Conservation (phyloP, 306 rosid species). For the Abrus precatorius region DNA sequence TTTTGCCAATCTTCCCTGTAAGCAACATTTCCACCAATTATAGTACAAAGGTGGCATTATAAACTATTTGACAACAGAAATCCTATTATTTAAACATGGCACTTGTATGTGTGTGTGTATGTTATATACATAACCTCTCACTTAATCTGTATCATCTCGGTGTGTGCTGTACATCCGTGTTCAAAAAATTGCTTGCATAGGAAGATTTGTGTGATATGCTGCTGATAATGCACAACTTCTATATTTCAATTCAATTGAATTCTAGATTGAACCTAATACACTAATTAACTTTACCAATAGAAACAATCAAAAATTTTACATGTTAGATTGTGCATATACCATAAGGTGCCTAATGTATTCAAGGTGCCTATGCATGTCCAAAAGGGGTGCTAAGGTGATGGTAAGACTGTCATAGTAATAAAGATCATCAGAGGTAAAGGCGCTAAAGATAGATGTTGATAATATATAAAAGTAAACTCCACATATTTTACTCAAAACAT, state of each 20-base stretch:
- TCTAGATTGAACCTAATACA: slow-evolving; percentile 26
- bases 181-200: neutral
- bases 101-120: neutral
- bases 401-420: slow-evolving; percentile 1
- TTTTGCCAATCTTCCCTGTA: slow-evolving; percentile 62
- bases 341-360: neutral
- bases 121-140: too few relatives aligned
- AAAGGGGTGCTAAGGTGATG: neutral
- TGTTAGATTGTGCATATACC: slow-evolving; percentile 8
- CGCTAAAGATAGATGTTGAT: slow-evolving; percentile 16
- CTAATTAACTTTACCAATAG: neutral
- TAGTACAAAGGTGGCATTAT: slow-evolving; percentile 23
- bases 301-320: slow-evolving; percentile 17
- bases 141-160: too few relatives aligned
- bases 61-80: slow-evolving; percentile 28
- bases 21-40: slow-evolving; percentile 29
- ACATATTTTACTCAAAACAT: slow-evolving; percentile 3
- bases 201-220: slow-evolving; percentile 6
- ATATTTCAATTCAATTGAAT: slow-evolving; percentile 4
- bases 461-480: slow-evolving; percentile 25
- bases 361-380: slow-evolving; percentile 31
- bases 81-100: slow-evolving; percentile 13
- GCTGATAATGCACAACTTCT: neutral
- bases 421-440: slow-evolving; percentile 1
- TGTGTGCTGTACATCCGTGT: too few relatives aligned